Conservation (phyloP, 2,329 filamentous ascomycete species). For the Beauveria asiatica region DNA sequence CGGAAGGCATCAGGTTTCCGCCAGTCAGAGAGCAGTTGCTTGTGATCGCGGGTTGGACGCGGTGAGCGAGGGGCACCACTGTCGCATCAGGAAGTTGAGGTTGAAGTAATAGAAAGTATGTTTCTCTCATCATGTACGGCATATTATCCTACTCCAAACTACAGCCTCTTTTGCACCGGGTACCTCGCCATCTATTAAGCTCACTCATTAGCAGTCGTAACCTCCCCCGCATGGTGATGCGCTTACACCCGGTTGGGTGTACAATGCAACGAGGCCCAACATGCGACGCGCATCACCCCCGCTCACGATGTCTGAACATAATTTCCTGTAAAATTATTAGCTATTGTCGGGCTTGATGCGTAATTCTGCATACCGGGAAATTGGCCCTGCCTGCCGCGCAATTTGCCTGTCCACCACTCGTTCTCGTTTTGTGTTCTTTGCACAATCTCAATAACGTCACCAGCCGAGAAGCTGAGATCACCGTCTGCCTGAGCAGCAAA, state of each 20-base stretch:
- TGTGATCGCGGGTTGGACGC: no score
- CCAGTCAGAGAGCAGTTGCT: neutral
- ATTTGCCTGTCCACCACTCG: constrained; percentile 90
- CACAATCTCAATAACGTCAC: constrained; percentile 85
- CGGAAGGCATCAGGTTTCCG: neutral
- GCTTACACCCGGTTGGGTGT: neutral
- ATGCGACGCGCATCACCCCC: neutral
- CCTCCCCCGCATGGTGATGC: neutral
- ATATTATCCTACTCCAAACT: constrained; percentile 6
- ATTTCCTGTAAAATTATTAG: constrained; percentile 19
- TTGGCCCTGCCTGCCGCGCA: constrained; percentile 75
- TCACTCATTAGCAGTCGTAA: neutral
- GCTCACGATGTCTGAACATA: constrained; percentile 8
- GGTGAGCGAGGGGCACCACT: no score
- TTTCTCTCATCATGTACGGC: neutral
- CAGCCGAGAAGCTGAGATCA: constrained; percentile 81
- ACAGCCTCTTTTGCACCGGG: neutral
- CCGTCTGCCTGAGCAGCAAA: constrained; percentile 93
- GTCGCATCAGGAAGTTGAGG: neutral
- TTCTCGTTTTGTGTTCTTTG: constrained; percentile 80
- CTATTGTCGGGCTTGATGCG: neutral
- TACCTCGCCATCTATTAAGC: constrained; percentile 2
- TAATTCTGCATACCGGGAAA: constrained; percentile 68
- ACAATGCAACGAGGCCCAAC: neutral
- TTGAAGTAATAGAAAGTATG: neutral